phyloP scores from a whole-genome alignment of 495 filamentous ascomycete species.

The Xylaria scruposa region DNA sequence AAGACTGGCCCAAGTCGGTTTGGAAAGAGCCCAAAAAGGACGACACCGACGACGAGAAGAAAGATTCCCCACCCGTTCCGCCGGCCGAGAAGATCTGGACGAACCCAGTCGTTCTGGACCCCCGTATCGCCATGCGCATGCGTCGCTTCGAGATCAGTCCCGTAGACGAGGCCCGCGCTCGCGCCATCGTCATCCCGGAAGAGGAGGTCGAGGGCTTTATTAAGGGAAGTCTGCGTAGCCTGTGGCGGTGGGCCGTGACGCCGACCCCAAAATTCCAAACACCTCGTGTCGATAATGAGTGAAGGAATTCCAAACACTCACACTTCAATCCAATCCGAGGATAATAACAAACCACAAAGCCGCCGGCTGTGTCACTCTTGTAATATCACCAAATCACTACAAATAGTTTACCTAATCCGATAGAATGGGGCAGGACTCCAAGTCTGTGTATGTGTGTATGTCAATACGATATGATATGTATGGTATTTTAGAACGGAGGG shows the following conservation, averaged over 20 bases:
- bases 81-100: slow-evolving; percentile 72
- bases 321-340: background rate
- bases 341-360: background rate
- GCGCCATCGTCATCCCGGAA: slow-evolving; percentile 64
- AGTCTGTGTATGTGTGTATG: background rate
- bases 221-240: slow-evolving; percentile 54
- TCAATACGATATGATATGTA: background rate
- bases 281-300: slow-evolving; percentile 25
- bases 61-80: slow-evolving; percentile 18
- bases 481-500: background rate
- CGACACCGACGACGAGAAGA: slow-evolving; percentile 49
- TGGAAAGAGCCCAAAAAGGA: slow-evolving; percentile 72
- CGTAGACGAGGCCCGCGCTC: slow-evolving; percentile 72
- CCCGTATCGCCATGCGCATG: slow-evolving; percentile 81
- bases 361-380: background rate
- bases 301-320: background rate
- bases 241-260: slow-evolving; percentile 52
- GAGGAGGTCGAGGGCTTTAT: slow-evolving; percentile 72
- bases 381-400: slow-evolving; percentile 1
- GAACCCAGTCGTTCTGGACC: slow-evolving; percentile 78
- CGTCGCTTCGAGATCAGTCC: slow-evolving; percentile 69
- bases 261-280: slow-evolving; percentile 35
- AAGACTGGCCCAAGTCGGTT: slow-evolving; percentile 84
- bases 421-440: background rate
- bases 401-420: background rate